Evolutionary conservation across 2,329 filamentous ascomycete species (phyloP).

Genomic region (Fusarium nodosum): DNA sequence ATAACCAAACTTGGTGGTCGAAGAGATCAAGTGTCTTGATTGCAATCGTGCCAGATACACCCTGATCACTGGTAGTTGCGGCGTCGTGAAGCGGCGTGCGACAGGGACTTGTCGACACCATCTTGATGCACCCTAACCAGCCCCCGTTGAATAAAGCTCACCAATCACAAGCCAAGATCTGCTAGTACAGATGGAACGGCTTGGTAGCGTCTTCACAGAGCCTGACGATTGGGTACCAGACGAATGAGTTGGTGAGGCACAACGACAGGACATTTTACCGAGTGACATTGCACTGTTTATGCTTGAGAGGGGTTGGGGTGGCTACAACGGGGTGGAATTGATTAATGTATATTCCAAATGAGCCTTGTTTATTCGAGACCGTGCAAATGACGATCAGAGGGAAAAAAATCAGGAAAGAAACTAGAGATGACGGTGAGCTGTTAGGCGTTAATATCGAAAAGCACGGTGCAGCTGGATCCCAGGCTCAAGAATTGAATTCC

Average conservation of each 20-base stretch:
- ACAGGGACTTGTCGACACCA: slow-evolving; percentile 40
- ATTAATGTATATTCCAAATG: slow-evolving; percentile 19
- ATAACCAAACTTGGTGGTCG: not conserved
- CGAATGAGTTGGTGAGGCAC: slow-evolving; percentile 34
- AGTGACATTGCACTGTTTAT: slow-evolving; percentile 27
- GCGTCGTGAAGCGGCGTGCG: slow-evolving; percentile 42
- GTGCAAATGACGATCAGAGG: slow-evolving; percentile 23
- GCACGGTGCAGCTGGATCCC: slow-evolving; percentile 6
- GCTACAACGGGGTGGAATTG: slow-evolving; percentile 17
- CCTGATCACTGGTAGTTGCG: slow-evolving; percentile 8
- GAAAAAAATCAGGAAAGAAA: slow-evolving; percentile 21
- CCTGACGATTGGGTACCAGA: slow-evolving; percentile 37
- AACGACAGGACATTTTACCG: slow-evolving; percentile 16
- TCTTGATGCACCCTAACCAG: slow-evolving; percentile 16
- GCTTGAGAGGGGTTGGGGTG: slow-evolving; percentile 35
- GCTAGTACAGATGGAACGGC: slow-evolving; percentile 16
- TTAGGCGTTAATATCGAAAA: slow-evolving; percentile 35
- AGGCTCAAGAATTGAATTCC: not conserved
- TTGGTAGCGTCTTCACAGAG: slow-evolving; percentile 41
- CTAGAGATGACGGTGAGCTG: slow-evolving; percentile 27
- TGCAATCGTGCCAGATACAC: slow-evolving; percentile 24
- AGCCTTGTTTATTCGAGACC: slow-evolving; percentile 19
- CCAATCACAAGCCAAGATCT: slow-evolving; percentile 34
- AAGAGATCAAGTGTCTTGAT: not conserved
- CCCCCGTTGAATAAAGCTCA: not conserved